Conservation (phyloP, 306 rosid species). For the Vigna angularis region DNA sequence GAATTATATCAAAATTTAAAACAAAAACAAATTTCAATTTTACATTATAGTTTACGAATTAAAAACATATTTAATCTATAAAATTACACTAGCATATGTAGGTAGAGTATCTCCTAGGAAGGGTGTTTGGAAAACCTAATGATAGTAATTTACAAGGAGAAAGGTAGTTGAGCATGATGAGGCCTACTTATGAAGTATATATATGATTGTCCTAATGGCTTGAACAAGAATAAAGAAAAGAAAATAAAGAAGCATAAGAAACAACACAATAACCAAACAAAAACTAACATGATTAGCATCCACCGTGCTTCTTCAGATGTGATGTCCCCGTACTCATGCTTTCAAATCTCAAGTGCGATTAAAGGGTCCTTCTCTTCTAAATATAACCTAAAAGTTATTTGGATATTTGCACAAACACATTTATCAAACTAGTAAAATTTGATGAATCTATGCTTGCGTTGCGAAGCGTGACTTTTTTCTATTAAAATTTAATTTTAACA, state of each 20-base stretch:
- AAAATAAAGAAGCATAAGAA: not conserved
- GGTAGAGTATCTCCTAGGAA: not conserved
- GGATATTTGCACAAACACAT: no score
- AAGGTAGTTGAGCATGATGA: conserved; percentile 10
- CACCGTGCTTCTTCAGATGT: not conserved
- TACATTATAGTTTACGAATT: no score
- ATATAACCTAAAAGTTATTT: not conserved
- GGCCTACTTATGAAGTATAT: not conserved
- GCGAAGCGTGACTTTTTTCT: no score
- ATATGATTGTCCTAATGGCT: conserved; percentile 24
- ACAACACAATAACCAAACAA: not conserved
- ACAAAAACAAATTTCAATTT: no score
- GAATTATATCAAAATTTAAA: no score
- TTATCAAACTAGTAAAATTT: no score
- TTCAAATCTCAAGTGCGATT: not conserved
- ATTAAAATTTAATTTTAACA: no score
- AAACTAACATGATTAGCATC: not conserved
- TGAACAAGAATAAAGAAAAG: not conserved
- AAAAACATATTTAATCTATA: no score
- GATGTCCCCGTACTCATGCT: not conserved
- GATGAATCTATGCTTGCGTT: no score
- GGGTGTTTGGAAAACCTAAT: not conserved
- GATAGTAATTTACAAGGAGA: conserved; percentile 7
- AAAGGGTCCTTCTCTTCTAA: not conserved
- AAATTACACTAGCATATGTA: not conserved